A percentile compares a stretch with the other conserved stretches of the same genome.
Evolutionary conservation across 1,284 basidiomycete genomes (phyloP).

Genomic region (Ustilago shanxiensis): DNA sequence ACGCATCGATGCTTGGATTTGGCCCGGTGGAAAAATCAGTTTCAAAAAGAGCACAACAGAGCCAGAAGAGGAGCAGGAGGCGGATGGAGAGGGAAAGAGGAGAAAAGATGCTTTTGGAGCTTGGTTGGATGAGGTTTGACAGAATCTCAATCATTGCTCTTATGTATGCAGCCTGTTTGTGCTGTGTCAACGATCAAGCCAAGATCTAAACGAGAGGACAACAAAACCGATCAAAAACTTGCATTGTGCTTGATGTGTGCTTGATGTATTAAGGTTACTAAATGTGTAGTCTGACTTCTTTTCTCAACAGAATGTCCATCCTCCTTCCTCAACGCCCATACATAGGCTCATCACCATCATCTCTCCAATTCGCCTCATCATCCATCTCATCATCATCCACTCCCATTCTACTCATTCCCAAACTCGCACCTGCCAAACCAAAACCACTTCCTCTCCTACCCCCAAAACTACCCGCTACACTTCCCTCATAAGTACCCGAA

Average conservation of each 20-base stretch:
- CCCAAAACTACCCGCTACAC: slow-evolving; percentile 57
- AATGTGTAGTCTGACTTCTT: neutral
- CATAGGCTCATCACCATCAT: slow-evolving; percentile 43
- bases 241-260: neutral
- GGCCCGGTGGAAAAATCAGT: neutral
- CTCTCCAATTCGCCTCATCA: slow-evolving; percentile 28
- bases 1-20: slow-evolving; percentile 79
- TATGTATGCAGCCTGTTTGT: no score
- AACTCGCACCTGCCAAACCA: slow-evolving; percentile 54
- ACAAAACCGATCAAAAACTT: neutral
- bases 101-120: slow-evolving; percentile 32
- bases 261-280: slow-evolving; percentile 1
- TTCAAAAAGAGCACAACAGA: slow-evolving; percentile 3
- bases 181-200: neutral
- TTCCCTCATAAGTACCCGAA: slow-evolving; percentile 65
- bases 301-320: neutral
- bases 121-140: slow-evolving; percentile 21
- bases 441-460: slow-evolving; percentile 49
- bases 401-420: slow-evolving; percentile 62
- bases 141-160: neutral
- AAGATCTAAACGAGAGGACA: neutral
- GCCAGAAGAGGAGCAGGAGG: slow-evolving; percentile 1
- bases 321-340: neutral
- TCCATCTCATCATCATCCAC: slow-evolving; percentile 37
- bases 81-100: slow-evolving; percentile 2